A percentile compares a stretch with the other conserved stretches of the same genome.
Evolutionary conservation across 129 eudicot genomes (phyloP).

Genomic region (Arctium minus): DNA sequence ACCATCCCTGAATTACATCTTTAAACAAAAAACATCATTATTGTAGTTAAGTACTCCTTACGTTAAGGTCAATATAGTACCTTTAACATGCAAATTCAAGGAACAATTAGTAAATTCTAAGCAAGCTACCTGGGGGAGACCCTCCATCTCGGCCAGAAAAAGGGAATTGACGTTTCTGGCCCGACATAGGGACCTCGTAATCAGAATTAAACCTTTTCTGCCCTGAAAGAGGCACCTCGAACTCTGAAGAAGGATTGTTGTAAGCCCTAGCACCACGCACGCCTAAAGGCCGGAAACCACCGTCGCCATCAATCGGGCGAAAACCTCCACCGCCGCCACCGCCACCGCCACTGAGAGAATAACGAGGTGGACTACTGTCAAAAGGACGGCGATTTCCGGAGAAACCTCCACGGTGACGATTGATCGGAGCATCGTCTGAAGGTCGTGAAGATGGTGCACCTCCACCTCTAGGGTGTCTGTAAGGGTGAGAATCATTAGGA

Average conservation of each 20-base stretch:
- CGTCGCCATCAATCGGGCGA: slow-evolving; percentile 39
- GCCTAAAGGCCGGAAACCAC: slow-evolving; percentile 34
- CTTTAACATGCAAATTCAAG: background rate
- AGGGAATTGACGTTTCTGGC: slow-evolving; percentile 81
- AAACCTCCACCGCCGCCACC: slow-evolving; percentile 47
- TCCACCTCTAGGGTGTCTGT: slow-evolving; percentile 41
- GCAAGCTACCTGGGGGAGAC: slow-evolving; percentile 49
- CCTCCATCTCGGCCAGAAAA: slow-evolving; percentile 52
- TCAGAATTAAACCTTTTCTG: slow-evolving; percentile 32
- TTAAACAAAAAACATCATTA: background rate
- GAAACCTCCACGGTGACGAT: slow-evolving; percentile 44
- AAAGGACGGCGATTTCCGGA: slow-evolving; percentile 46
- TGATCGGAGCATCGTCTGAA: slow-evolving; percentile 28
- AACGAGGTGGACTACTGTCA: slow-evolving; percentile 54
- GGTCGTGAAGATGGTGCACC: slow-evolving; percentile 32
- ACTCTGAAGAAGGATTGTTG: slow-evolving; percentile 32
- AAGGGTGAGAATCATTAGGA: slow-evolving; percentile 40
- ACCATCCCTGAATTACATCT: background rate
- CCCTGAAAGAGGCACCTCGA: slow-evolving; percentile 41
- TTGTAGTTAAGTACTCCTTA: background rate
- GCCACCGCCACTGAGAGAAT: slow-evolving; percentile 27
- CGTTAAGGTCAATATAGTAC: background rate
- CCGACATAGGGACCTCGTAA: slow-evolving; percentile 45
- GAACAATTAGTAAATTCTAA: background rate
- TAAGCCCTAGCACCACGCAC: slow-evolving; percentile 23